Percentiles rank a stretch among this genome's conserved stretches.
Conservation (phyloP, 2,329 filamentous ascomycete genomes). For the Monosporascus sp. region DNA sequence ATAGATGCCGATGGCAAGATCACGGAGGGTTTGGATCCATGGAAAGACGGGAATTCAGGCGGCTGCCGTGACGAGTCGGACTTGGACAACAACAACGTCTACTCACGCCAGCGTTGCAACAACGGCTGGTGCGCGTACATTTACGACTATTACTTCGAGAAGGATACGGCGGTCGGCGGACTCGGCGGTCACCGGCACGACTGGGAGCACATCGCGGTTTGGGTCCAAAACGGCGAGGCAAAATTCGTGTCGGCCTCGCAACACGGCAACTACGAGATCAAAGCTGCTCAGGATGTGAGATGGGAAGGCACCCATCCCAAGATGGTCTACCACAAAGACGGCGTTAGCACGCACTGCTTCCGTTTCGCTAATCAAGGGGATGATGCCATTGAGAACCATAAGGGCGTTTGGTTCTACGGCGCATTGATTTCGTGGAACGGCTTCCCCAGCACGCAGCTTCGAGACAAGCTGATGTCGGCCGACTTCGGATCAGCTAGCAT, state of each 20-base stretch:
- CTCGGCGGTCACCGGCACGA: slow-evolving; percentile 33
- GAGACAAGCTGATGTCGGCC: slow-evolving; percentile 19
- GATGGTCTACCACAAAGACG: slow-evolving; percentile 27
- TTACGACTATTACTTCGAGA: slow-evolving; percentile 44
- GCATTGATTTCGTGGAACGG: slow-evolving; percentile 23
- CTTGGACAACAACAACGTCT: slow-evolving; percentile 36
- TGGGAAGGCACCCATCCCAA: slow-evolving; percentile 27
- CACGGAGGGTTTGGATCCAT: slow-evolving; percentile 24
- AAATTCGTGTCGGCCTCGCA: slow-evolving; percentile 22
- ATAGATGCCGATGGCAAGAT: slow-evolving; percentile 30
- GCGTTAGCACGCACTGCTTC: slow-evolving; percentile 22
- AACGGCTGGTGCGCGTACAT: slow-evolving; percentile 38
- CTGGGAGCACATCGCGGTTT: slow-evolving; percentile 30
- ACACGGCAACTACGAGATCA: slow-evolving; percentile 24
- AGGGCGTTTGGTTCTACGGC: slow-evolving; percentile 24
- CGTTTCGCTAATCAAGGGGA: slow-evolving; percentile 23
- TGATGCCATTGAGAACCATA: slow-evolving; percentile 25
- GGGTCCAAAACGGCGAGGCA: slow-evolving; percentile 18
- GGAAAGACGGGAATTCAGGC: slow-evolving; percentile 20
- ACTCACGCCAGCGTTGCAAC: slow-evolving; percentile 38
- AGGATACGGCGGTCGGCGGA: slow-evolving; percentile 31
- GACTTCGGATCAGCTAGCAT: slow-evolving; percentile 23
- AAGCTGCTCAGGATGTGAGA: slow-evolving; percentile 19
- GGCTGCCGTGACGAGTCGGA: slow-evolving; percentile 30
- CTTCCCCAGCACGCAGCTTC: slow-evolving; percentile 19